phyloP scores from a whole-genome alignment of 495 filamentous ascomycete species.

The Neurospora sp. region DNA sequence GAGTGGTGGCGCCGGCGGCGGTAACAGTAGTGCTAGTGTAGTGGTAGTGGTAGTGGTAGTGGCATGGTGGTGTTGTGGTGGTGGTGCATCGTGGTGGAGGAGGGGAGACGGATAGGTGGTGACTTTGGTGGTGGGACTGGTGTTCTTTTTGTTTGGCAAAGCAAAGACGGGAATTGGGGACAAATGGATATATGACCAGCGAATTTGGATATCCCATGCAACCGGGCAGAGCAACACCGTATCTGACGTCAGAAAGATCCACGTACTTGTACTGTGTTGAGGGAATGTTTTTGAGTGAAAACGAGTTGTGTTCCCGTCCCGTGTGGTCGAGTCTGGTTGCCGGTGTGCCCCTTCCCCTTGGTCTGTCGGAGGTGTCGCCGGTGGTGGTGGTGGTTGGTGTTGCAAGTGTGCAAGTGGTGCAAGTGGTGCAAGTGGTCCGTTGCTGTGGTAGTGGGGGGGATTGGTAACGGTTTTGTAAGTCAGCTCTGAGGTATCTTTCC shows the following conservation, averaged over 20 bases:
- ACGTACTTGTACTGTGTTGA: neutral
- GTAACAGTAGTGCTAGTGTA: neutral
- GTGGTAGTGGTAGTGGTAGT: neutral
- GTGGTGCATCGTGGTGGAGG: neutral
- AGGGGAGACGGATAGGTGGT: neutral
- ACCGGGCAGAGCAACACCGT: neutral
- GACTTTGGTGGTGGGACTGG: neutral
- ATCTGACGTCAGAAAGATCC: neutral
- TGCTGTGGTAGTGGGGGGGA: neutral
- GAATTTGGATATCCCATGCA: neutral
- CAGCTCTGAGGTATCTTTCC: neutral
- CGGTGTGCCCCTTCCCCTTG: neutral
- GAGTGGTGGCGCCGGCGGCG: neutral
- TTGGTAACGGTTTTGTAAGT: neutral
- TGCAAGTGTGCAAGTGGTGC: neutral
- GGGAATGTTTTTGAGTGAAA: neutral
- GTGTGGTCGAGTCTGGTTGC: neutral
- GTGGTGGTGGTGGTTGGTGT: neutral
- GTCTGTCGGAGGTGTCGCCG: neutral
- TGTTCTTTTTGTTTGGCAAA: neutral
- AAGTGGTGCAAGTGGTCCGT: neutral
- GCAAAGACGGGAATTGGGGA: neutral
- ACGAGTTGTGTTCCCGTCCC: neutral
- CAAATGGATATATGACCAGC: neutral
- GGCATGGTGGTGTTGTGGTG: neutral